Evolutionary conservation across 805 yeast genomes (phyloP).

Genomic region (Ogataea salicorniae): DNA sequence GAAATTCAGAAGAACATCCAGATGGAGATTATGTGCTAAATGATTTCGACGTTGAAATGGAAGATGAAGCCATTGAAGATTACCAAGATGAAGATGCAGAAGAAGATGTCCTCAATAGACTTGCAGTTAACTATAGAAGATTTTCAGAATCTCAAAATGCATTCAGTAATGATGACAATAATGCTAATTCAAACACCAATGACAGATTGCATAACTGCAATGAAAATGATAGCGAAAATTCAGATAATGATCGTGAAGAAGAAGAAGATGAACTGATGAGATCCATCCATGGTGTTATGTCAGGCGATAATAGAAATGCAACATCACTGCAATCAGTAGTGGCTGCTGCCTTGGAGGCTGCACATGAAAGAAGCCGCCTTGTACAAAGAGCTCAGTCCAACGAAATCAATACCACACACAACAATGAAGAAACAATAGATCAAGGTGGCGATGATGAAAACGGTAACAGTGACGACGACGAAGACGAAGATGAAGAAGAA

Average conservation of each 20-base stretch:
- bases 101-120: conserved; percentile 30
- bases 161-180: conserved; percentile 7
- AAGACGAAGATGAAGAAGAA: conserved; percentile 19
- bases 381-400: background rate
- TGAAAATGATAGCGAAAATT: conserved; percentile 1
- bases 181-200: background rate
- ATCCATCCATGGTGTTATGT: background rate
- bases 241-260: conserved; percentile 18
- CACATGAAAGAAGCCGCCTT: background rate
- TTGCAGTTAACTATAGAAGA: conserved; percentile 37
- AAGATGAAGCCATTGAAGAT: conserved; percentile 12
- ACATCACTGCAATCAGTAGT: too few relatives aligned
- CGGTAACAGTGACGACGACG: conserved; percentile 25
- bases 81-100: conserved; percentile 23
- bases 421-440: conserved; percentile 4
- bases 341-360: background rate
- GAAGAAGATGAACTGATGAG: conserved; percentile 11
- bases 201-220: background rate
- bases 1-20: conserved; percentile 1
- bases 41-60: conserved; percentile 26
- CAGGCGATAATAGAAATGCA: too few relatives aligned
- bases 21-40: conserved; percentile 10
- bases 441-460: conserved; percentile 16
- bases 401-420: background rate
- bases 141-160: conserved; percentile 25